Evolutionary conservation across 495 filamentous ascomycete species (phyloP).

Genomic region (Tuber brumale): DNA sequence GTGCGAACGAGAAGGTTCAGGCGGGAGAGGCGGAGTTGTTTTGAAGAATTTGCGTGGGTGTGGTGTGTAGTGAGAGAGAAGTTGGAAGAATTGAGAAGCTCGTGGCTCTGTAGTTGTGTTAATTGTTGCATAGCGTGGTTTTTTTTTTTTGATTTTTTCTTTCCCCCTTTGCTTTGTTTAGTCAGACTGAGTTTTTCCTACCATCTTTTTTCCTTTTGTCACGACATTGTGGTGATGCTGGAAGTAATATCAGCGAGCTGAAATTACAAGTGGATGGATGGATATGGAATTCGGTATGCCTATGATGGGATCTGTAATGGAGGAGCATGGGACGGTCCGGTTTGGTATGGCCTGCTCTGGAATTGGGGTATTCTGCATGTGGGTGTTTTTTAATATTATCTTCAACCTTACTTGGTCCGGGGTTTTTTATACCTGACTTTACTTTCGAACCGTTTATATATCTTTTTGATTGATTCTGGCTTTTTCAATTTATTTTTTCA

Average conservation of each 20-base stretch:
- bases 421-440: not conserved
- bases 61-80: conserved; percentile 8
- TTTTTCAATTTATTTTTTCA: not conserved
- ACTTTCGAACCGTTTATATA: not conserved
- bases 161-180: conserved; percentile 12
- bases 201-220: conserved; percentile 8
- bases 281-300: not conserved
- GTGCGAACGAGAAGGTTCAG: conserved; percentile 41
- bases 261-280: not conserved
- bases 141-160: conserved; percentile 9
- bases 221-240: not conserved
- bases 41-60: conserved; percentile 15
- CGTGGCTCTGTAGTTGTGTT: conserved; percentile 30
- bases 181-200: conserved; percentile 6
- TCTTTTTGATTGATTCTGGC: not conserved
- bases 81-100: conserved; percentile 13
- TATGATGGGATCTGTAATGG: not conserved
- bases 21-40: conserved; percentile 36
- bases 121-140: conserved; percentile 39
- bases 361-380: not conserved
- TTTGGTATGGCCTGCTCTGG: not conserved
- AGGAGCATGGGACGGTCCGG: not conserved
- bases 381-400: not conserved
- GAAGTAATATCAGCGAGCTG: not conserved
- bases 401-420: not conserved